These are phyloP conservation scores for Penicillium sp. DNA, from an alignment of 2,329 filamentous ascomycete species.

Conservation along the genomic window DNA sequence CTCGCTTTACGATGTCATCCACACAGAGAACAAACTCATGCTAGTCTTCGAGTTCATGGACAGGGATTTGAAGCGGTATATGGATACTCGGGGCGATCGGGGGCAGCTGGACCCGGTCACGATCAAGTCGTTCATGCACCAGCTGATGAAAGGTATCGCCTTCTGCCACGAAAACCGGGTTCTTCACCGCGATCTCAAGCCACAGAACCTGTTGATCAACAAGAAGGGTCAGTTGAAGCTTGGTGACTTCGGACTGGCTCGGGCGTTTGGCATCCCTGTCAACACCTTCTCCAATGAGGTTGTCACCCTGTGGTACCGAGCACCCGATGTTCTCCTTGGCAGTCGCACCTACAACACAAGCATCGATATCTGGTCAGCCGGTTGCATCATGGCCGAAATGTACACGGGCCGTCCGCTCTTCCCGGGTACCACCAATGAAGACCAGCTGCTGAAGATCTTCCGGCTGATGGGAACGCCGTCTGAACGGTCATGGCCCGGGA, in stretches of 20 bases:
- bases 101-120: constrained; percentile 81
- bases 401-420: constrained; percentile 94
- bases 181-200: constrained; percentile 90
- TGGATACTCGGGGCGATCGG: constrained; percentile 87
- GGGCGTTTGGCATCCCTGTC: constrained; percentile 93
- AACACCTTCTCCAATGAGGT: constrained; percentile 99
- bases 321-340: constrained; percentile 89
- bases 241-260: constrained; percentile 87
- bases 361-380: constrained; percentile 98
- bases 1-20: constrained; percentile 94
- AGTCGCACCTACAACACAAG: constrained; percentile 98
- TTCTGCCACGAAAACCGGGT: constrained; percentile 98
- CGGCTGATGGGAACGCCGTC: constrained; percentile 96
- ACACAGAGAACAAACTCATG: constrained; percentile 99
- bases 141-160: constrained; percentile 88
- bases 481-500: constrained; percentile 91
- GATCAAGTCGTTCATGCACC: constrained; percentile 99
- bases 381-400: constrained; percentile 99
- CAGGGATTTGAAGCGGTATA: constrained; percentile 95
- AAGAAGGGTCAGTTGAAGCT: constrained; percentile 84
- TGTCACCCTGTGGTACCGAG: constrained; percentile 95
- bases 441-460: constrained; percentile 96
- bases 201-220: constrained; percentile 94
- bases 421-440: constrained; percentile 95
- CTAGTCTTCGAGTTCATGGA: constrained; percentile 99